A percentile compares a stretch with the other conserved stretches of the same genome.
Evolutionary conservation across 805 yeast species (phyloP).

Genomic region (Candida broadrunensis): DNA sequence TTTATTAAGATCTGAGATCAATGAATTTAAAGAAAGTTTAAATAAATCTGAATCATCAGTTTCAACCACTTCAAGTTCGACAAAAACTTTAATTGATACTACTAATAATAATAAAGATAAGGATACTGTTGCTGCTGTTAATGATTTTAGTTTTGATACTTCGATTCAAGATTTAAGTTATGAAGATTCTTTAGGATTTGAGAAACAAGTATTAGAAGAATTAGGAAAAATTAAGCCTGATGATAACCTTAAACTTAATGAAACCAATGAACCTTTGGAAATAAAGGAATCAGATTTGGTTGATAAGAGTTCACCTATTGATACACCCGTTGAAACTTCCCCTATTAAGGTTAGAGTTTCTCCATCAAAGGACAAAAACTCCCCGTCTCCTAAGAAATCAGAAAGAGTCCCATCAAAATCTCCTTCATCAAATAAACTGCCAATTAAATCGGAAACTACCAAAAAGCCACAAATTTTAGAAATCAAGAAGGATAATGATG

Average conservation of each 20-base stretch:
- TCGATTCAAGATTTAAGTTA: constrained; percentile 37
- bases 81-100: background rate
- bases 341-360: background rate
- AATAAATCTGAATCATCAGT: constrained; percentile 18
- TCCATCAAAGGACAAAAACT: background rate
- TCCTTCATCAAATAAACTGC: background rate
- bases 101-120: background rate
- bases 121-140: background rate
- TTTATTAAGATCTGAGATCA: constrained; percentile 38
- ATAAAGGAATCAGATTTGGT: background rate
- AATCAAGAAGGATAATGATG: too few relatives aligned
- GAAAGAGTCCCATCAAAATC: background rate
- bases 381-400: background rate
- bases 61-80: background rate
- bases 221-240: constrained; percentile 6
- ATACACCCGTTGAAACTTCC: background rate
- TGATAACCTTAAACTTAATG: constrained; percentile 1
- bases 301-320: background rate
- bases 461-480: background rate
- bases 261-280: background rate
- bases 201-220: constrained; percentile 24
- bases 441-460: too few relatives aligned
- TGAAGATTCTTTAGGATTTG: constrained; percentile 38
- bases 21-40: constrained; percentile 43
- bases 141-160: constrained; percentile 33